These are phyloP conservation scores for Fusarium equiseti DNA, from an alignment of 2,329 filamentous ascomycete species.

Conservation along the genomic window DNA sequence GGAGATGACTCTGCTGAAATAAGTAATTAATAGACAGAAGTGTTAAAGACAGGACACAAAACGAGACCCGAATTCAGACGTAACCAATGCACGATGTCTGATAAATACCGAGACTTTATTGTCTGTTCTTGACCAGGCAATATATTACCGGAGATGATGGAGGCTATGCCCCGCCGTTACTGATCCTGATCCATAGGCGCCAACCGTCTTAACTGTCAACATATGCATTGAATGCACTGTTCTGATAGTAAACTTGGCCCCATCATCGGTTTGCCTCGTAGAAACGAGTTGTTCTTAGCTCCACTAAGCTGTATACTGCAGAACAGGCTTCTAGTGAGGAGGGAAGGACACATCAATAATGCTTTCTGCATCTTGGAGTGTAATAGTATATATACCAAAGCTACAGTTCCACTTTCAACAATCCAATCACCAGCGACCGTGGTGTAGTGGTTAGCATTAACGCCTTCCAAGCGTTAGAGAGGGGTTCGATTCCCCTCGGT, in stretches of 20 bases:
- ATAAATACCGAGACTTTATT: too few relatives aligned
- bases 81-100: too few relatives aligned
- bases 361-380: too few relatives aligned
- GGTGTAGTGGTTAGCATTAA: slow-evolving; percentile 39
- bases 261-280: not conserved
- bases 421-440: slow-evolving; percentile 19
- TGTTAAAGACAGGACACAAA: too few relatives aligned
- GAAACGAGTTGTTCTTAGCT: not conserved
- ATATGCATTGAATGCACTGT: not conserved
- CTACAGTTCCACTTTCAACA: accelerated
- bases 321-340: not conserved
- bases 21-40: too few relatives aligned
- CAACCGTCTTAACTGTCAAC: not conserved
- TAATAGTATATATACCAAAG: not conserved
- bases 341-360: accelerated
- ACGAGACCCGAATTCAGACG: too few relatives aligned
- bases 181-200: too few relatives aligned
- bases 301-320: not conserved
- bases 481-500: slow-evolving; percentile 37
- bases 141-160: too few relatives aligned
- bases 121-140: too few relatives aligned
- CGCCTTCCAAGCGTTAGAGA: slow-evolving; percentile 38
- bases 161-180: too few relatives aligned
- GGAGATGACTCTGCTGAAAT: too few relatives aligned
- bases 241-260: not conserved